phyloP scores from a whole-genome alignment of 23 red algal genomes.

The Gracilaria vermiculophylla region DNA sequence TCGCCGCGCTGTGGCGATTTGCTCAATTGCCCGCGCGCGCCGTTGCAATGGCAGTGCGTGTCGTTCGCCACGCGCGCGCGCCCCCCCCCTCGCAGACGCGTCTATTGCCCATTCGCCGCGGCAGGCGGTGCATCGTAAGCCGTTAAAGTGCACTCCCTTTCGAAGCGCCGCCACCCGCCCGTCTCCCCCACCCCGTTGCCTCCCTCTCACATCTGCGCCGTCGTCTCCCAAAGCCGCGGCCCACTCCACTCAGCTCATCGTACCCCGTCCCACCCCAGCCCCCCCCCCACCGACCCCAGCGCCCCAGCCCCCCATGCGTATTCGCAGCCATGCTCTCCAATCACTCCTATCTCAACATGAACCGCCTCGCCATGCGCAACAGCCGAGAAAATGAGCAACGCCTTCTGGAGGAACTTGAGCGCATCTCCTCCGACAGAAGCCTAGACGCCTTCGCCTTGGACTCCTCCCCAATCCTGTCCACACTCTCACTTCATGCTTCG shows the following conservation, averaged over 20 bases:
- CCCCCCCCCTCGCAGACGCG: not conserved
- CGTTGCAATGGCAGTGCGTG: no score
- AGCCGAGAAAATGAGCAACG: constrained; percentile 10
- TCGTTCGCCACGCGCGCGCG: not conserved
- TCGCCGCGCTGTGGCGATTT: not conserved
- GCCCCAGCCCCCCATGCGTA: not conserved
- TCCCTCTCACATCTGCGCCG: not conserved
- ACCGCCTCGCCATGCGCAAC: not conserved
- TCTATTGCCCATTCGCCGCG: not conserved
- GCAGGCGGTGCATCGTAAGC: not conserved
- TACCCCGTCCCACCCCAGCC: not conserved
- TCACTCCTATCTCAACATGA: not conserved
- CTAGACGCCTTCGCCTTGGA: not conserved
- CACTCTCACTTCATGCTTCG: not conserved
- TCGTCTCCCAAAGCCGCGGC: not conserved
- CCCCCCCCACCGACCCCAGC: not conserved
- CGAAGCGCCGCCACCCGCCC: not conserved
- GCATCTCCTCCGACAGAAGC: constrained; percentile 9
- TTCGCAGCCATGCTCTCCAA: not conserved
- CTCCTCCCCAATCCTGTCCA: constrained; percentile 12
- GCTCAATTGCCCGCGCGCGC: no score
- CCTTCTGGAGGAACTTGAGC: constrained; percentile 7
- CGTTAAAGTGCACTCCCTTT: not conserved
- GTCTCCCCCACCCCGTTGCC: not conserved
- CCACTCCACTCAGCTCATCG: not conserved